phyloP scores from a whole-genome alignment of 768 basidiomycete genomes.

The Leccinum imitatum region DNA sequence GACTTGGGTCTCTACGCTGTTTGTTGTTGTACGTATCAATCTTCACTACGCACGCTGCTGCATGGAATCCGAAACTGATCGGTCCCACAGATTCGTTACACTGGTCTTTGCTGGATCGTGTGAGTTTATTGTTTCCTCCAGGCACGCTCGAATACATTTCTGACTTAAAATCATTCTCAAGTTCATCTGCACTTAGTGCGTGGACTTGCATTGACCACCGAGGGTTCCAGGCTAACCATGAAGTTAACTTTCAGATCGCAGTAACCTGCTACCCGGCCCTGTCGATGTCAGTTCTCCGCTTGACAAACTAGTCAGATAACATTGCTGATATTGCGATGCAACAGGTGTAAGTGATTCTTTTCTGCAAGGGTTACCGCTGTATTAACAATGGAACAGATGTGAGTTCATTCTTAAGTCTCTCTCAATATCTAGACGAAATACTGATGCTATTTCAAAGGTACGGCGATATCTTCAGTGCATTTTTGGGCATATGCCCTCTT shows the following conservation, averaged over 20 bases:
- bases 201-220: neutral
- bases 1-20: slow-evolving; percentile 16
- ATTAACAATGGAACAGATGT: slow-evolving; percentile 7
- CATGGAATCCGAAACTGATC: neutral
- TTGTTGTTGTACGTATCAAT: slow-evolving; percentile 11
- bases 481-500: slow-evolving; percentile 17
- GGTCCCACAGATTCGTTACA: slow-evolving; percentile 12
- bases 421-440: neutral
- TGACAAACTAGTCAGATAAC: too few relatives aligned
- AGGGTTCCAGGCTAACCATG: neutral
- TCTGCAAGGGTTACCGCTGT: neutral
- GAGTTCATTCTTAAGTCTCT: neutral
- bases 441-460: slow-evolving; percentile 1
- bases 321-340: neutral
- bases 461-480: neutral
- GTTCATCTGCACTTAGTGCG: slow-evolving; percentile 5
- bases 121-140: neutral
- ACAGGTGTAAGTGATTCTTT: slow-evolving; percentile 7
- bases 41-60: too few relatives aligned
- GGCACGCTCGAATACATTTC: neutral
- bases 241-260: neutral
- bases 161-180: neutral
- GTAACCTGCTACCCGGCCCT: slow-evolving; percentile 7
- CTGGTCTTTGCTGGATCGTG: slow-evolving; percentile 13
- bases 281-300: neutral